These are phyloP conservation scores for Brasilioporus rufonigricans DNA, from an alignment of 768 basidiomycete genomes.

Conservation along the genomic window DNA sequence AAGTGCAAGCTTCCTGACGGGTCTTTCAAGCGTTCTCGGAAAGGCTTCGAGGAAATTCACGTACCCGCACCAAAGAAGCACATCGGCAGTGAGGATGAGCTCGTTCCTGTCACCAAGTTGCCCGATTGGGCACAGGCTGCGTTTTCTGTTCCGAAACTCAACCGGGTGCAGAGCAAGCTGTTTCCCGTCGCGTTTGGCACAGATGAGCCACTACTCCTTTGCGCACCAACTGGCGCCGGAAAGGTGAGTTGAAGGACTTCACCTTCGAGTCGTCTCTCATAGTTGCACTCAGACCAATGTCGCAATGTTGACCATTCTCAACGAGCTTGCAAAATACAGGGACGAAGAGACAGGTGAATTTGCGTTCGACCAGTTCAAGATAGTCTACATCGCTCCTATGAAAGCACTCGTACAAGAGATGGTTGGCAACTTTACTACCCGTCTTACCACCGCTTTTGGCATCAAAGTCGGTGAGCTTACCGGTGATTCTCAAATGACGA, in stretches of 20 bases:
- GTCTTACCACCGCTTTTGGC: conserved; percentile 60
- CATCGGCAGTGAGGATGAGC: conserved; percentile 56
- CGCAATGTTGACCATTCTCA: conserved; percentile 91
- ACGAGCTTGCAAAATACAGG: conserved; percentile 87
- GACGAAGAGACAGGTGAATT: conserved; percentile 76
- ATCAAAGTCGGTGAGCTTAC: conserved; percentile 94
- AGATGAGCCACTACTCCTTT: conserved; percentile 92
- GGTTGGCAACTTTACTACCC: conserved; percentile 89
- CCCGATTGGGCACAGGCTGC: conserved; percentile 88
- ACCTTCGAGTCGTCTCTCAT: conserved; percentile 5
- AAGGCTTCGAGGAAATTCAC: conserved; percentile 98
- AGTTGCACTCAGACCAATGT: conserved; percentile 78
- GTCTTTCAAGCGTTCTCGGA: conserved; percentile 93
- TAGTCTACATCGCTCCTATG: conserved; percentile 98
- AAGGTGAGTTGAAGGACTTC: conserved; percentile 59
- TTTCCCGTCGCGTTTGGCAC: conserved; percentile 93
- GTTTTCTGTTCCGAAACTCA: conserved; percentile 79
- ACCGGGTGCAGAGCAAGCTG: conserved; percentile 90
- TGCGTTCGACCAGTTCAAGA: conserved; percentile 90
- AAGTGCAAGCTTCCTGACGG: conserved; percentile 97
- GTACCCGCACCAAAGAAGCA: conserved; percentile 90
- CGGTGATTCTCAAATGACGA: conserved; percentile 97
- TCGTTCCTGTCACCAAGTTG: conserved; percentile 68
- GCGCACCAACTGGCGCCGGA: conserved; percentile 97
- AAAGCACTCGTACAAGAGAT: conserved; percentile 99